phyloP scores from a whole-genome alignment of 352 stramenopile species.

The Aphanomyces euteiches region DNA sequence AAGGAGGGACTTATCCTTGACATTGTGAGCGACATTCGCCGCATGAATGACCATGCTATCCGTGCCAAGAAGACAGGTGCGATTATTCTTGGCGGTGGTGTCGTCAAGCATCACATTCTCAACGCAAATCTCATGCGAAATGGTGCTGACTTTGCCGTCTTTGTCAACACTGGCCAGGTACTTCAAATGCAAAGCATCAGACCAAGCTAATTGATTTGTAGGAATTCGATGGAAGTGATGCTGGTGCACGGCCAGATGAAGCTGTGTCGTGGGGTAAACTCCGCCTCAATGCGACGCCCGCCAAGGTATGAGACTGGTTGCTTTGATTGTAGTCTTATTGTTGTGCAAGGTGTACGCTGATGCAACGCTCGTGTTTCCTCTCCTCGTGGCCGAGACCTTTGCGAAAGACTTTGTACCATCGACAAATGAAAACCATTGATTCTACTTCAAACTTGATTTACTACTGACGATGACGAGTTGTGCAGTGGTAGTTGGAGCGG shows the following conservation, averaged over 20 bases:
- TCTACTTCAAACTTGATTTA: too few relatives aligned
- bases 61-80: constrained; percentile 93
- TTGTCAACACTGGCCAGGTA: constrained; percentile 97
- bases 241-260: constrained; percentile 96
- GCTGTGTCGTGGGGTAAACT: constrained; percentile 99
- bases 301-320: constrained; percentile 79
- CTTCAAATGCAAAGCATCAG: background rate
- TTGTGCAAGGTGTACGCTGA: constrained; percentile 85
- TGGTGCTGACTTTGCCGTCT: constrained; percentile 98
- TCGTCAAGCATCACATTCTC: constrained; percentile 99
- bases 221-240: constrained; percentile 98
- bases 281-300: constrained; percentile 88
- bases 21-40: constrained; percentile 95
- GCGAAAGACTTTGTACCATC: constrained; percentile 85
- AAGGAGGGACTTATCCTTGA: constrained; percentile 96
- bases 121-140: constrained; percentile 99
- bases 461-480: background rate
- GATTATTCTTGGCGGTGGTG: constrained; percentile 96
- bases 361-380: constrained; percentile 97
- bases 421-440: background rate
- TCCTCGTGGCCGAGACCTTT: constrained; percentile 99
- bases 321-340: background rate
- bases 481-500: background rate
- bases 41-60: constrained; percentile 97
- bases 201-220: background rate